These are phyloP conservation scores for Solanum verrucosum DNA, from an alignment of 257 asterid genomes.

Conservation along the genomic window DNA sequence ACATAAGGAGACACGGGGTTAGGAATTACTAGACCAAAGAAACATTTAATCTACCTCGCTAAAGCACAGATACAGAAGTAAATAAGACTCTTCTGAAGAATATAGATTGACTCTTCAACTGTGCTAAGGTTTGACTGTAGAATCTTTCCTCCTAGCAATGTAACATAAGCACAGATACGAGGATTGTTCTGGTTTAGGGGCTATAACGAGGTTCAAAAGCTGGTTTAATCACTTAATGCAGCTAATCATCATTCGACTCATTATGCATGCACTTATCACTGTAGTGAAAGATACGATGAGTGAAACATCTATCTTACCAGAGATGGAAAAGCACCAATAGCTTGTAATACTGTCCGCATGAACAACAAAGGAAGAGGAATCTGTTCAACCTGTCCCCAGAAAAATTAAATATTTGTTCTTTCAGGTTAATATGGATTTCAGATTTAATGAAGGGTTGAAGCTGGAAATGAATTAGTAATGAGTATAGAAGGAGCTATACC, in stretches of 20 bases:
- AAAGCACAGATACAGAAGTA: neutral
- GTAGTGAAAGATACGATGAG: neutral
- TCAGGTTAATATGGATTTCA: neutral
- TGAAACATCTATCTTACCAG: constrained; percentile 44
- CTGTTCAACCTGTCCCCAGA: constrained; percentile 85
- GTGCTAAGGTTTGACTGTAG: neutral
- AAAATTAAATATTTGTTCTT: neutral
- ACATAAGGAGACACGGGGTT: neutral
- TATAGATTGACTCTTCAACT: neutral
- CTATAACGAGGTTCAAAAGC: neutral
- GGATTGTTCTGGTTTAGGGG: neutral
- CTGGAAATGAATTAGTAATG: neutral
- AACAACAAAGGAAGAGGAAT: constrained; percentile 90
- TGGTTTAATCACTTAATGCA: neutral
- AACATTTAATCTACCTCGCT: neutral
- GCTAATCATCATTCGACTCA: neutral
- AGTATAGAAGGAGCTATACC: constrained; percentile 38
- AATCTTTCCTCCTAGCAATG: neutral
- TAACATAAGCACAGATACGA: neutral
- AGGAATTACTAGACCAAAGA: neutral
- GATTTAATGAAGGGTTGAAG: neutral
- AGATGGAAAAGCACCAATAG: constrained; percentile 90
- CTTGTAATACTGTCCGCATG: constrained; percentile 98
- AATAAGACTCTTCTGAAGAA: neutral
- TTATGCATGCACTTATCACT: neutral